Conservation (phyloP, 1,284 basidiomycete species). For the Vanrija sp. region DNA sequence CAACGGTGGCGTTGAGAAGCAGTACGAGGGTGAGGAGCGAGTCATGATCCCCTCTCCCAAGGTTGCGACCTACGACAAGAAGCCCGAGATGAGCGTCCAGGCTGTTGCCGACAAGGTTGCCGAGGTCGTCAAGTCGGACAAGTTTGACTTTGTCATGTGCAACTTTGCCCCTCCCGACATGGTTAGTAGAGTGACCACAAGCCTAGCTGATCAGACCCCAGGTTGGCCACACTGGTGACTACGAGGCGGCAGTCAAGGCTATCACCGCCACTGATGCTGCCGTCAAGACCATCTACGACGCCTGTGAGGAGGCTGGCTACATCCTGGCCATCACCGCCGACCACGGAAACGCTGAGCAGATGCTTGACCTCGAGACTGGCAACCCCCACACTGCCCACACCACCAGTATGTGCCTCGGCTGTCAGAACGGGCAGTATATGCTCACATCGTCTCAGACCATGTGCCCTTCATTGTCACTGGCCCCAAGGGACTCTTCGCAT, state of each 20-base stretch:
- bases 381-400: conserved; percentile 62
- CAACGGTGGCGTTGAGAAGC: conserved; percentile 89
- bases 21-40: conserved; percentile 77
- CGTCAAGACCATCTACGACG: conserved; percentile 77
- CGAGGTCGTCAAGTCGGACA: conserved; percentile 64
- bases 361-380: conserved; percentile 76
- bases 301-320: conserved; percentile 77
- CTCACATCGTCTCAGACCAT: conserved; percentile 65
- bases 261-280: conserved; percentile 78
- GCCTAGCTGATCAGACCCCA: conserved; percentile 27
- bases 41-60: conserved; percentile 84
- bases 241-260: conserved; percentile 79
- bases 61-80: conserved; percentile 81
- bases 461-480: conserved; percentile 75
- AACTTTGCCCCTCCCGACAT: conserved; percentile 94
- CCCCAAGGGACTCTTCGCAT: conserved; percentile 56
- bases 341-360: conserved; percentile 80
- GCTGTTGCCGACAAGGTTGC: conserved; percentile 83
- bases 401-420: conserved; percentile 32
- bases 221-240: conserved; percentile 85
- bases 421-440: not conserved
- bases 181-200: conserved; percentile 52
- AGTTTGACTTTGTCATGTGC: conserved; percentile 87
- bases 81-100: conserved; percentile 81
- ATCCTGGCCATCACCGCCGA: conserved; percentile 83